A percentile compares a stretch with the other conserved stretches of the same genome.
phyloP scores from a whole-genome alignment of 1,284 basidiomycete genomes.

The Macrocystidia cucumis region DNA sequence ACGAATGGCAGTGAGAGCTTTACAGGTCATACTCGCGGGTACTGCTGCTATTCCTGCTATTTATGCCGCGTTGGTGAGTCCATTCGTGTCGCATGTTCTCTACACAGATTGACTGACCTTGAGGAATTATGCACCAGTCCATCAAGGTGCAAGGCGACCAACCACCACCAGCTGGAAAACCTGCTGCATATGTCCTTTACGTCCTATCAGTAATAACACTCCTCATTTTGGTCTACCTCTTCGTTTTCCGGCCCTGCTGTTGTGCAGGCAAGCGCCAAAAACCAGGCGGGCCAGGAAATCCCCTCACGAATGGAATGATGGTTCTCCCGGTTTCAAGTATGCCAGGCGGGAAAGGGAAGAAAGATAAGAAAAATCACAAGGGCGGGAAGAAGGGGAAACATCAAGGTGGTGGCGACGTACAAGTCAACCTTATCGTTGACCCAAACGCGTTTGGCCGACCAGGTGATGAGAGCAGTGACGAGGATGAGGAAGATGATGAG shows the following conservation, averaged over 20 bases:
- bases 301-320: conserved; percentile 47
- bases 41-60: conserved; percentile 47
- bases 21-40: conserved; percentile 42
- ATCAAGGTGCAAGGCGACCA: conserved; percentile 44
- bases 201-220: conserved; percentile 45
- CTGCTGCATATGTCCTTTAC: conserved; percentile 51
- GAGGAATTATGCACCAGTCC: conserved; percentile 24
- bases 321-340: conserved; percentile 51
- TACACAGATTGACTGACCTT: conserved; percentile 8
- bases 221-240: conserved; percentile 44
- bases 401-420: conserved; percentile 35
- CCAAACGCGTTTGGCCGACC: conserved; percentile 43
- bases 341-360: conserved; percentile 29
- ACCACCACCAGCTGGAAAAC: conserved; percentile 51
- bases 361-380: conserved; percentile 15
- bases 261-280: conserved; percentile 23
- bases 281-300: conserved; percentile 15
- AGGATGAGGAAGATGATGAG: conserved; percentile 17
- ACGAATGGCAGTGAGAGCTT: conserved; percentile 37
- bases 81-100: neutral
- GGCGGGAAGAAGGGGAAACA: conserved; percentile 28
- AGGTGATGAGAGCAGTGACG: conserved; percentile 10
- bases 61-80: conserved; percentile 48
- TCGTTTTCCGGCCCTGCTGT: conserved; percentile 52
- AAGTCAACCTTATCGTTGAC: conserved; percentile 68